Percentiles rank a stretch among this genome's conserved stretches.
These are phyloP conservation scores for Colletotrichum orchidophilum DNA, from an alignment of 2,329 filamentous ascomycete species.

Conservation along the genomic window DNA sequence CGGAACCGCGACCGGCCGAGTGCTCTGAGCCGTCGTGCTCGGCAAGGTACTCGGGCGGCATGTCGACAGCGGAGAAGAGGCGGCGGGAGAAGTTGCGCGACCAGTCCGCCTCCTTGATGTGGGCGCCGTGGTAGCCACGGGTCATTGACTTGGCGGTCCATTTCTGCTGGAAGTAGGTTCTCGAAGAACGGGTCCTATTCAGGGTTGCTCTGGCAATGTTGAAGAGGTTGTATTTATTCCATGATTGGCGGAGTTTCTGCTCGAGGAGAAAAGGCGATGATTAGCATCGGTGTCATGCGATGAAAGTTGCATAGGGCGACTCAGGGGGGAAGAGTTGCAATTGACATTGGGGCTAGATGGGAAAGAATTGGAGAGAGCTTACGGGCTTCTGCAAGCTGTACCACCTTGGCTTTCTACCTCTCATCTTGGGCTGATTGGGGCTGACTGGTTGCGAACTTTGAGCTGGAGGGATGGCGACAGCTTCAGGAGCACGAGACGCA, in stretches of 20 bases:
- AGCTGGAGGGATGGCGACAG: conserved; percentile 21
- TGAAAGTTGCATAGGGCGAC: background rate
- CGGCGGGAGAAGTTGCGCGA: conserved; percentile 88
- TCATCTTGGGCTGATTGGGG: conserved; percentile 53
- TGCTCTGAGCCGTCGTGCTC: conserved; percentile 82
- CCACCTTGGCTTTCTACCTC: conserved; percentile 67
- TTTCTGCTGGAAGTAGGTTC: conserved; percentile 98
- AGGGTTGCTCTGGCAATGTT: conserved; percentile 72
- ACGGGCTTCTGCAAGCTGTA: conserved; percentile 74
- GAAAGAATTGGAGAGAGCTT: conserved; percentile 44
- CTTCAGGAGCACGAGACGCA: conserved; percentile 31
- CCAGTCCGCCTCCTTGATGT: conserved; percentile 94
- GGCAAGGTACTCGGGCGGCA: conserved; percentile 84
- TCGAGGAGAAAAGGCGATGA: conserved; percentile 24
- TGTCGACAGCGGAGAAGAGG: conserved; percentile 83
- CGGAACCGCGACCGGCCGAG: conserved; percentile 85
- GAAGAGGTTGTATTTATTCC: conserved; percentile 98
- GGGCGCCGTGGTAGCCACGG: conserved; percentile 92
- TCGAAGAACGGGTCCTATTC: conserved; percentile 51
- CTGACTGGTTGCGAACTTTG: background rate
- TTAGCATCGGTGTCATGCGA: conserved; percentile 5
- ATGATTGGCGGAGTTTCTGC: conserved; percentile 93
- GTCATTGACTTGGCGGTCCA: conserved; percentile 88
- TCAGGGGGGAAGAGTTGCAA: conserved; percentile 10
- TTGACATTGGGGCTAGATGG: conserved; percentile 6